phyloP scores from a whole-genome alignment of 768 basidiomycete species.

The Russula brevipes region DNA sequence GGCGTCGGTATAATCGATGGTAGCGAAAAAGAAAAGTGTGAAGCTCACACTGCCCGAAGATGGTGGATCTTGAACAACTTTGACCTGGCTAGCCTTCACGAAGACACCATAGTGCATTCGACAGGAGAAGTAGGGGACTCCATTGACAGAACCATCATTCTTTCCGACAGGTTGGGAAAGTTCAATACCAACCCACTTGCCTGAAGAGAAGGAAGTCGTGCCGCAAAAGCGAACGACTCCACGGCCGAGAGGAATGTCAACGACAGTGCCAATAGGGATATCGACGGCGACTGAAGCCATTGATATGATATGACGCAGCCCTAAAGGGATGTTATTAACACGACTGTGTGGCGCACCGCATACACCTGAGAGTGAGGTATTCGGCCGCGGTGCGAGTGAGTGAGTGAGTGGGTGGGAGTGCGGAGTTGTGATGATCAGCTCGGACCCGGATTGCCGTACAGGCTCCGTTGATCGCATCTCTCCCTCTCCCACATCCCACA shows the following conservation, averaged over 20 bases:
- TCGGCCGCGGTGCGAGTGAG: too few relatives aligned
- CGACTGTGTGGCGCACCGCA: too few relatives aligned
- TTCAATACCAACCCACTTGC: slow-evolving; percentile 95
- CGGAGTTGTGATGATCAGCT: too few relatives aligned
- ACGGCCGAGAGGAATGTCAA: slow-evolving; percentile 72
- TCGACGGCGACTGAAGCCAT: slow-evolving; percentile 33
- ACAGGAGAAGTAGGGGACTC: slow-evolving; percentile 77
- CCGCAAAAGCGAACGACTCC: slow-evolving; percentile 88
- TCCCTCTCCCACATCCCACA: not conserved
- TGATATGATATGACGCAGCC: too few relatives aligned
- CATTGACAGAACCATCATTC: slow-evolving; percentile 90
- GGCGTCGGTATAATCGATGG: not conserved
- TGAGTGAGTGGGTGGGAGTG: too few relatives aligned
- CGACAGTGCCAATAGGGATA: slow-evolving; percentile 63
- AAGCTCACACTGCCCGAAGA: slow-evolving; percentile 3
- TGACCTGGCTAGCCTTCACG: slow-evolving; percentile 81
- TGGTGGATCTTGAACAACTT: slow-evolving; percentile 34
- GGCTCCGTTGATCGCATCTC: too few relatives aligned
- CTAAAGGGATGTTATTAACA: too few relatives aligned
- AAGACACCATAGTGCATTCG: slow-evolving; percentile 78
- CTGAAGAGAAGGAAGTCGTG: slow-evolving; percentile 72
- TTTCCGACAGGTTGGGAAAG: slow-evolving; percentile 80
- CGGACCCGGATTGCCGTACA: too few relatives aligned
- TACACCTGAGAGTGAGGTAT: too few relatives aligned
- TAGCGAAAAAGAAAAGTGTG: not conserved